Percentiles rank a stretch among this genome's conserved stretches.
phyloP scores from a whole-genome alignment of 805 yeast genomes.

The Yarrowia yakushimensis region DNA sequence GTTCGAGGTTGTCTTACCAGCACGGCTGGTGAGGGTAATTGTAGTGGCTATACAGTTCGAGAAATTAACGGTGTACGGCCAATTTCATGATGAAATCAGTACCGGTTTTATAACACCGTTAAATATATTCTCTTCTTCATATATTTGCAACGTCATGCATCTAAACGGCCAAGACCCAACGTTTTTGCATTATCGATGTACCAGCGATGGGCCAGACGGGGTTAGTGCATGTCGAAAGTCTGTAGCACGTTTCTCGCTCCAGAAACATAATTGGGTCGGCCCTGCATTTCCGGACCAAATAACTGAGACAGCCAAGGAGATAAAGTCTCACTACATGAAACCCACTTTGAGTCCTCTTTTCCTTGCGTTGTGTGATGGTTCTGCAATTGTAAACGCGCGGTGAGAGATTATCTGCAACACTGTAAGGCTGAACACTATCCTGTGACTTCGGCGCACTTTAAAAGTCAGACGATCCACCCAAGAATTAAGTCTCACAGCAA shows the following conservation, averaged over 20 bases:
- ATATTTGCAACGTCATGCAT: not conserved
- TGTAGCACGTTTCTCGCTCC: not conserved
- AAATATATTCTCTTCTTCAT: too few species aligned
- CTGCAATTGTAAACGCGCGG: not conserved
- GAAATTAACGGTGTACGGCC: not conserved
- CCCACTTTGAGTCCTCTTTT: not conserved
- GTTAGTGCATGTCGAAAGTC: not conserved
- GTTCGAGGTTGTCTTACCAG: not conserved
- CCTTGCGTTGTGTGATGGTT: not conserved
- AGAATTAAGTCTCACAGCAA: not conserved
- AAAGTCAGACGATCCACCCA: not conserved
- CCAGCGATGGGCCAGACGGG: not conserved
- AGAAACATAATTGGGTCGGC: not conserved
- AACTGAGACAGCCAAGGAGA: not conserved
- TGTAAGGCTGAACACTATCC: conserved; percentile 10
- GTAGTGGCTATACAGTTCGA: not conserved
- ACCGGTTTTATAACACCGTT: too few species aligned
- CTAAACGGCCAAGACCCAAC: not conserved
- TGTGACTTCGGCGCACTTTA: not conserved
- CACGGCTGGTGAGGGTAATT: not conserved
- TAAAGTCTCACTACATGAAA: not conserved
- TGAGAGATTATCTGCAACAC: not conserved
- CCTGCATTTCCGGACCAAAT: conserved; percentile 11
- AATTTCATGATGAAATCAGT: too few species aligned
- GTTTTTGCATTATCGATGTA: conserved; percentile 18